Percentiles rank a stretch among this genome's conserved stretches.
phyloP scores from a whole-genome alignment of 2,329 filamentous ascomycete genomes.

The Botrytis aclada region DNA sequence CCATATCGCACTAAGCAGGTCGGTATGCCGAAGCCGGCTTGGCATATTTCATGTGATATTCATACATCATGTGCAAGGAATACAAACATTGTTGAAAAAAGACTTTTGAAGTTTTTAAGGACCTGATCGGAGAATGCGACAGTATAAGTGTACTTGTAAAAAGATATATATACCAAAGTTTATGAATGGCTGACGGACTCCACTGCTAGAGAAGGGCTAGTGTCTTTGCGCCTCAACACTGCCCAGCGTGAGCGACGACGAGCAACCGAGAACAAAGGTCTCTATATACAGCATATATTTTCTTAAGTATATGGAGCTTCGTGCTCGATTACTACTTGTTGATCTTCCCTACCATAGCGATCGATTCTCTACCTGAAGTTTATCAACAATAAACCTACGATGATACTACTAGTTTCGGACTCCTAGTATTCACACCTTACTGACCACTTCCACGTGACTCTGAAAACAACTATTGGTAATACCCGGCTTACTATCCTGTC shows the following conservation, averaged over 20 bases:
- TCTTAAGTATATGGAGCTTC: not conserved
- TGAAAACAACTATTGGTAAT: too few species aligned
- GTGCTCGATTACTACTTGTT: not conserved
- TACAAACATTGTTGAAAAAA: too few species aligned
- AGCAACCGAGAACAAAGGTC: not conserved
- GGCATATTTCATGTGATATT: not conserved
- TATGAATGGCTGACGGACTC: too few species aligned
- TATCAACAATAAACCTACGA: too few species aligned
- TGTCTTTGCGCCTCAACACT: not conserved
- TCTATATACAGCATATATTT: not conserved
- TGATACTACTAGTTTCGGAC: too few species aligned
- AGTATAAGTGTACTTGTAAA: not conserved
- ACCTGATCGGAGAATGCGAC: accelerated
- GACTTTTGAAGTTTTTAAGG: not conserved
- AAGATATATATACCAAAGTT: not conserved
- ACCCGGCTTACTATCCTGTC: not conserved
- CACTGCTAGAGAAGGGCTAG: not conserved
- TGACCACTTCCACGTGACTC: too few species aligned
- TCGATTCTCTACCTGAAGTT: too few species aligned
- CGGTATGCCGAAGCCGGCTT: not conserved
- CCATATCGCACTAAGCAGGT: not conserved
- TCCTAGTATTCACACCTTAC: too few species aligned
- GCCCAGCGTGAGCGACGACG: not conserved
- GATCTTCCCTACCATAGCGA: too few species aligned
- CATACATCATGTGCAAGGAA: not conserved